Evolutionary conservation across 2,329 filamentous ascomycete species (phyloP), one percentile per base, ranked within the genome.

Genomic region (Penicillium sclerotiorum): DNA sequence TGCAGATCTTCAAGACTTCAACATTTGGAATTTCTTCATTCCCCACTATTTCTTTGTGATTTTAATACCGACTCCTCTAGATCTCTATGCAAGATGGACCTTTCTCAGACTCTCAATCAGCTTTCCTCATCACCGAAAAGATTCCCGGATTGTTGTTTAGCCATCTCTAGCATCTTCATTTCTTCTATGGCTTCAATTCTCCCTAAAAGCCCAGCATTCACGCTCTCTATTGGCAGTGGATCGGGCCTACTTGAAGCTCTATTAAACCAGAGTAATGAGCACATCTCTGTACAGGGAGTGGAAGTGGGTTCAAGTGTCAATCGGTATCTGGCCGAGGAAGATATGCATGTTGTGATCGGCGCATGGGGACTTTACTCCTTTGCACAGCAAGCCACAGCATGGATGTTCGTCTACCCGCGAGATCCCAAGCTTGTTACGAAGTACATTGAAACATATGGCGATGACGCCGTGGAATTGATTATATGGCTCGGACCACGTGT

Each of bases 401-500:
- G 79, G 73, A 63, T 82, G 51, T 81, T 82, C 63, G 75, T 81
- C 21, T 82, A 82, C 56, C 80, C 80, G 1, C 73, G 78, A 12
- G 67, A 76, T n/a, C 69, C 76, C 3, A 70, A 62, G 3, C 61
- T 82, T 9, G 54, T 82, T 11, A 54, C 53, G 2, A 68, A 67
- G 47, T 82, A 82, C 52, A 36, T 81, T 22, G 57, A 71, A 25
- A 32, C 15, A 1, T 59, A 61, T 45, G 56, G 52, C 1, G 30
- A 39, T 46, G n/a, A 39, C 18, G 23, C 36, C 8, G 49, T 61
- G 13, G 46, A 59, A 28, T n/a, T 57, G n/a, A 57, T 69, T 12
- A 7, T 68, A 6, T 69, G 66, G 66, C 47, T 69, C 13, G 66
- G 66, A 5, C 65, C 66, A 1, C 49, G 43, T 23, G 61, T 57